Evolutionary conservation across 441 rosid species (phyloP).

Genomic region (Raphanus hybrid): DNA sequence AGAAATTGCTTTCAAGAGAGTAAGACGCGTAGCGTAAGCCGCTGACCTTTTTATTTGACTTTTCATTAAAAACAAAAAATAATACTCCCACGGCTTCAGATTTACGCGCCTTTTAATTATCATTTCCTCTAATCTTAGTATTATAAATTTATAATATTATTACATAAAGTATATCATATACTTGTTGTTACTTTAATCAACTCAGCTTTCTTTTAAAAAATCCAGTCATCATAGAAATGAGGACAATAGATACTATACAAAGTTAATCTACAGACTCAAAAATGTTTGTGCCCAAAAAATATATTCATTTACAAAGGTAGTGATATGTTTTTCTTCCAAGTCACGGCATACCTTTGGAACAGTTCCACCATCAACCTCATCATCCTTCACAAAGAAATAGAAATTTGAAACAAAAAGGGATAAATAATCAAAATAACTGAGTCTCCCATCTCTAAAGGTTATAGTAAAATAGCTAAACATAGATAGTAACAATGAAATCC

Average conservation of each 20-base stretch:
- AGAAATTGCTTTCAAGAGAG: conserved; percentile 12
- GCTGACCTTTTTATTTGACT: conserved; percentile 30
- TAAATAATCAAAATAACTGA: neutral
- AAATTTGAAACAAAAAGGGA: neutral
- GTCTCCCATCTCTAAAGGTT: neutral
- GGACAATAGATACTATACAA: neutral
- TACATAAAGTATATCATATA: neutral
- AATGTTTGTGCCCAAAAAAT: neutral
- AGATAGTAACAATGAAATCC: neutral
- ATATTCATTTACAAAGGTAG: neutral
- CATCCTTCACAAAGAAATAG: neutral
- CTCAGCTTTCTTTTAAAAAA: neutral
- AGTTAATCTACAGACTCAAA: conserved; percentile 10
- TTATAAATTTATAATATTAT: no score
- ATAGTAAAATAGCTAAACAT: neutral
- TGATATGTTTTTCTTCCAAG: neutral
- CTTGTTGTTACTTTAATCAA: neutral
- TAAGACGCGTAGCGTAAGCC: conserved; percentile 1
- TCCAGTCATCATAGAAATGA: neutral
- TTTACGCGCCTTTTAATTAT: neutral
- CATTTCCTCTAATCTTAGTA: neutral
- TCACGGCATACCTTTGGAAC: neutral
- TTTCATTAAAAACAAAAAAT: neutral
- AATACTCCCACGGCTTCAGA: neutral
- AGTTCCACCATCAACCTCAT: neutral